Conservation (phyloP, 2,329 filamentous ascomycete species). For the Alternaria brassicae region DNA sequence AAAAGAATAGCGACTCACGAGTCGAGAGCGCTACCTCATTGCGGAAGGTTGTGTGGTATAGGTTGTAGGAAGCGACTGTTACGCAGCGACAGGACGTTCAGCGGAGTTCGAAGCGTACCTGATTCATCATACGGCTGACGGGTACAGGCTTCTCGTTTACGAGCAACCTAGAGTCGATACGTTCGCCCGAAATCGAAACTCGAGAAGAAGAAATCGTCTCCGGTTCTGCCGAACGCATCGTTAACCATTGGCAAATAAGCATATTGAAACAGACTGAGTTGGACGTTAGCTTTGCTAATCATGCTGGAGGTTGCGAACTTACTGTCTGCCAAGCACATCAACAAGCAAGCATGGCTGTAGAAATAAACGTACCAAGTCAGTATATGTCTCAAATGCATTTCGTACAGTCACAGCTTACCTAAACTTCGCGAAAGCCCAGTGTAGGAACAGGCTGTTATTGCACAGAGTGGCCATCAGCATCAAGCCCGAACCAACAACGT, state of each 20-base stretch:
- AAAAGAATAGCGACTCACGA: neutral
- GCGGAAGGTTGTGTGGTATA: neutral
- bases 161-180: neutral
- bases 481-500: constrained; percentile 37
- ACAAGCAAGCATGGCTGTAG: constrained; percentile 49
- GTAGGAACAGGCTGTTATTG: constrained; percentile 45
- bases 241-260: constrained; percentile 31
- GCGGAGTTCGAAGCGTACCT: neutral
- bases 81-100: neutral
- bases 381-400: no score
- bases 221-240: constrained; percentile 18
- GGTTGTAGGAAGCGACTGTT: neutral
- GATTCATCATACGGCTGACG: neutral
- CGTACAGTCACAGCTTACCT: no score
- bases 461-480: constrained; percentile 45
- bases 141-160: neutral
- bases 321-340: constrained; percentile 50
- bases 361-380: no score
- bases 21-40: neutral
- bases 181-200: neutral
- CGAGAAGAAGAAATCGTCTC: neutral
- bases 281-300: neutral
- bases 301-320: constrained; percentile 14
- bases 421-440: constrained; percentile 33
- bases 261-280: constrained; percentile 25